Evolutionary conservation across 2,329 filamentous ascomycete species (phyloP), one percentile per base, ranked within the genome.

Genomic region (Claviceps arundinis): DNA sequence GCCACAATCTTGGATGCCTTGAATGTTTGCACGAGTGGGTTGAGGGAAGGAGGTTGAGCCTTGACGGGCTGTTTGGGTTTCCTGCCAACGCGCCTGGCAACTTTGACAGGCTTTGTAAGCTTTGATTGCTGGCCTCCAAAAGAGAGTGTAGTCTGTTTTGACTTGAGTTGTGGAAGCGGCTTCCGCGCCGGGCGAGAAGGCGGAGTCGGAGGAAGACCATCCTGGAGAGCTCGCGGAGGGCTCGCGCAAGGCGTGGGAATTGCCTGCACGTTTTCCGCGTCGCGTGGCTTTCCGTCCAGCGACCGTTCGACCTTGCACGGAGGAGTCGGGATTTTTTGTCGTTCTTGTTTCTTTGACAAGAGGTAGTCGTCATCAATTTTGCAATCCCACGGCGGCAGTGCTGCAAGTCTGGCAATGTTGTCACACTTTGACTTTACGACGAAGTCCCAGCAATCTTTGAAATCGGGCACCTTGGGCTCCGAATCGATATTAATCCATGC

Each of bases 401-500:
- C 79, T 16, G 82, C 85, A 41, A 89, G 73, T 48, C 76, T 77
- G 19, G 93, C 93, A 41, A 98, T 85, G 57, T 89, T 83, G 64
- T 98, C 93, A 63, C 88, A 93, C 60, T 86, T 85, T 19, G 89
- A 90, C 57, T 82, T 82, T 38, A 98, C 85, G 17, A 97, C 81
- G 55, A 96, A 70, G 67, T 98, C 93, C 85, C 90, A 98, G 62
- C 88, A 89, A 56, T 94, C 85, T 63, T 91, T 90, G 56, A 97
- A 84, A 54, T 96, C 89, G 57, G 81, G 83, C 19, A 87, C 85
- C 44, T 83, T 78, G 1, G 93, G 93, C 58, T 89, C 87, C 0
- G 87, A 76, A 55, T 95, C 89, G 51, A 89, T 81, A 68, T 97
- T 97, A 68, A 98, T 87, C 89, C 91, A 98, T 48, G 94, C 84